phyloP scores from a whole-genome alignment of 192 early-diverging fungal species.

The Coemansia sp. region DNA sequence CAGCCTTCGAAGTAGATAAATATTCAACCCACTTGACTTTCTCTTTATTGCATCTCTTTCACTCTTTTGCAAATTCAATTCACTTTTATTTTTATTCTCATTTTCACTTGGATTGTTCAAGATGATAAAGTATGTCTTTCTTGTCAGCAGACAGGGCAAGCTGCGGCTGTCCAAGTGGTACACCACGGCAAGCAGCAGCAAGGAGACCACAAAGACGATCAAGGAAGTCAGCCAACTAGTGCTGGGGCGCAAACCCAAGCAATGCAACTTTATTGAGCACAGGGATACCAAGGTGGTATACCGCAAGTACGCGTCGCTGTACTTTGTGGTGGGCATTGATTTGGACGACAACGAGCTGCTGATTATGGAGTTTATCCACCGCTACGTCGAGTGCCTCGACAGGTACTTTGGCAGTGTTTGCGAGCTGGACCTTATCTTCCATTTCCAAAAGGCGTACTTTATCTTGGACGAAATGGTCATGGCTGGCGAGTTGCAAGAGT shows the following conservation, averaged over 20 bases:
- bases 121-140: constrained; percentile 70
- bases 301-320: constrained; percentile 91
- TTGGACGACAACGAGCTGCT: constrained; percentile 93
- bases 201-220: constrained; percentile 94
- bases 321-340: constrained; percentile 95
- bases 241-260: constrained; percentile 83
- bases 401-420: constrained; percentile 96
- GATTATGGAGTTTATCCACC: constrained; percentile 93
- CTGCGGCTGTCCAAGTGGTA: constrained; percentile 85
- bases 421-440: constrained; percentile 97
- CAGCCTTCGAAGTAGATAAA: too few relatives aligned
- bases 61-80: background rate
- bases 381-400: constrained; percentile 97
- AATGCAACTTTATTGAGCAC: constrained; percentile 99
- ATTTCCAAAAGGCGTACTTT: constrained; percentile 93
- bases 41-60: background rate
- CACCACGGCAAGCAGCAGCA: constrained; percentile 61
- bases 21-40: too few relatives aligned
- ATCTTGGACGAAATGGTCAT: constrained; percentile 86
- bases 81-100: background rate
- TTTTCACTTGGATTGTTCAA: background rate
- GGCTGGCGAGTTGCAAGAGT: constrained; percentile 93
- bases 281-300: constrained; percentile 86
- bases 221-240: constrained; percentile 94
- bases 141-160: constrained; percentile 84